These are phyloP conservation scores for Verbena officinalis DNA, from an alignment of 257 asterid genomes.

Conservation along the genomic window DNA sequence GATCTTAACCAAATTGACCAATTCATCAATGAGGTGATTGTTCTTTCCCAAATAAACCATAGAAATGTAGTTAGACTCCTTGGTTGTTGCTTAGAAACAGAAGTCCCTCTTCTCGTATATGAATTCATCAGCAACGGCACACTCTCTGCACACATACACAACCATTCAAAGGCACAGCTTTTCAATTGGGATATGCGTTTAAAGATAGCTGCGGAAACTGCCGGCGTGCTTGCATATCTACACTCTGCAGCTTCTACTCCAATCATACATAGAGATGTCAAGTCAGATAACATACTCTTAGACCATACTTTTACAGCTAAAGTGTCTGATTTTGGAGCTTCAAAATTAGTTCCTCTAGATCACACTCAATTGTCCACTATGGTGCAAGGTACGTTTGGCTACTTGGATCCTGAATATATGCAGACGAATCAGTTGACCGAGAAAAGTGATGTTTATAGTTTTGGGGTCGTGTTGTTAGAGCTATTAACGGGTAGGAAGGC, in stretches of 20 bases:
- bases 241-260: not conserved
- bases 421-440: constrained; percentile 31
- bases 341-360: constrained; percentile 34
- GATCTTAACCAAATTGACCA: not conserved
- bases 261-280: not conserved
- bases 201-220: not conserved
- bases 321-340: constrained; percentile 39
- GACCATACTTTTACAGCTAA: constrained; percentile 33
- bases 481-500: constrained; percentile 30
- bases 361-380: constrained; percentile 23
- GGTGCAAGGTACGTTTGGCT: constrained; percentile 47
- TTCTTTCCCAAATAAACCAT: not conserved
- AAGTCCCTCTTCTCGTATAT: not conserved
- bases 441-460: constrained; percentile 49
- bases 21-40: not conserved
- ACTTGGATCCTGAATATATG: constrained; percentile 45
- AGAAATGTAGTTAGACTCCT: not conserved
- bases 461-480: constrained; percentile 34
- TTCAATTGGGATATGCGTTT: not conserved
- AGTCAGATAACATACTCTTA: not conserved
- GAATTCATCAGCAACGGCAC: not conserved
- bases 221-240: not conserved
- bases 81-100: not conserved
- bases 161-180: not conserved
- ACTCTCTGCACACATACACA: not conserved